Conservation (phyloP, 2,329 filamentous ascomycete species). For the Pseudofabraea citricarpa region DNA sequence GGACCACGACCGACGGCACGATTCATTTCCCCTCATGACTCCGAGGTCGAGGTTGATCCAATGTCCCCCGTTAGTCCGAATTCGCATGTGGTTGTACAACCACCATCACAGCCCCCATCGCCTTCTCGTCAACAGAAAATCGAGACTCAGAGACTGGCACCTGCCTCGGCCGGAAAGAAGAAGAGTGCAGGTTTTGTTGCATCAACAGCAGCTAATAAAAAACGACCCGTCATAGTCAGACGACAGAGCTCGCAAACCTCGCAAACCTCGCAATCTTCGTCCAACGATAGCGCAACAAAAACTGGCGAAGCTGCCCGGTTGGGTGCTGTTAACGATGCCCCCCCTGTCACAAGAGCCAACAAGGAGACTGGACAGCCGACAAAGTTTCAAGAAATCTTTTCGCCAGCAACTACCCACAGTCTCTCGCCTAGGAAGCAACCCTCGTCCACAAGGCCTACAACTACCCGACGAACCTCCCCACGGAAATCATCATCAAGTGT, state of each 20-base stretch:
- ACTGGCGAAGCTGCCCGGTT: conserved; percentile 4
- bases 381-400: conserved; percentile 18
- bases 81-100: conserved; percentile 21
- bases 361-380: neutral
- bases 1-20: conserved; percentile 55
- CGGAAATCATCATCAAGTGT: conserved; percentile 1
- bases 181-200: conserved; percentile 32
- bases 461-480: neutral
- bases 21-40: conserved; percentile 51
- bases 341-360: neutral
- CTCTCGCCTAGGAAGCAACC: conserved; percentile 8
- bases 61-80: conserved; percentile 38
- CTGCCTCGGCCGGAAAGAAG: conserved; percentile 26
- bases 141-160: conserved; percentile 14
- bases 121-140: conserved; percentile 7
- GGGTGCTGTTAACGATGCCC: conserved; percentile 7
- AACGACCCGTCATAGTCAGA: conserved; percentile 40
- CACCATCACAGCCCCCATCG: conserved; percentile 15
- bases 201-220: conserved; percentile 36
- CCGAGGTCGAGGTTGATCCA: conserved; percentile 35
- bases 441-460: neutral
- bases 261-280: conserved; percentile 27
- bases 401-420: conserved; percentile 5
- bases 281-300: conserved; percentile 14
- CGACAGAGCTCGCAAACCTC: conserved; percentile 43